Evolutionary conservation across 2,329 filamentous ascomycete species (phyloP).

Genomic region (Colletotrichum graminicola): DNA sequence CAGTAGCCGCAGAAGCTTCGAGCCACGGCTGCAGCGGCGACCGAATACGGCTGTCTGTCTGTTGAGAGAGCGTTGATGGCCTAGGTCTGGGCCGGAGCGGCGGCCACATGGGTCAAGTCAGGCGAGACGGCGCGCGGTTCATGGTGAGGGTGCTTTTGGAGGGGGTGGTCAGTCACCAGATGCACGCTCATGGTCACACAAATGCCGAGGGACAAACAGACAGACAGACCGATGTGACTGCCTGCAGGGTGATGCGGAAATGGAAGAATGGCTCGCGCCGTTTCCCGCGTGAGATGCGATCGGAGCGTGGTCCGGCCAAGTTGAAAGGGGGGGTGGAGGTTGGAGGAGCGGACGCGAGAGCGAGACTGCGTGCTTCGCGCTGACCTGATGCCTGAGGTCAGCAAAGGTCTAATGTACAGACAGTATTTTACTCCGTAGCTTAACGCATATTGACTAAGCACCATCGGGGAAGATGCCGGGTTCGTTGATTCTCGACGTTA

Average conservation of each 20-base stretch:
- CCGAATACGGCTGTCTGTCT: conserved; percentile 32
- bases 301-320: conserved; percentile 39
- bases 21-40: conserved; percentile 38
- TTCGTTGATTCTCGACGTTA: neutral
- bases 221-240: conserved; percentile 20
- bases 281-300: conserved; percentile 39
- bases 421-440: neutral
- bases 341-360: conserved; percentile 26
- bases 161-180: conserved; percentile 18
- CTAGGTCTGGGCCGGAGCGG: conserved; percentile 21
- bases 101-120: conserved; percentile 37
- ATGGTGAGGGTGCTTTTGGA: conserved; percentile 1
- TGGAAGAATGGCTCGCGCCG: conserved; percentile 30
- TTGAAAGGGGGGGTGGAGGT: conserved; percentile 20
- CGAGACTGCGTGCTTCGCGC: conserved; percentile 1
- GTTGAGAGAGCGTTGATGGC: conserved; percentile 20
- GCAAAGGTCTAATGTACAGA: neutral
- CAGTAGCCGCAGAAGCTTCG: conserved; percentile 41
- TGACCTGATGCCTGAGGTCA: neutral
- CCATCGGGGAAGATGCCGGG: conserved; percentile 3
- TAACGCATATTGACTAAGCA: neutral
- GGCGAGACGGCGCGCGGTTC: neutral
- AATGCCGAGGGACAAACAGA: conserved; percentile 17
- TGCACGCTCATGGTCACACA: conserved; percentile 6
- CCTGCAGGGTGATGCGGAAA: conserved; percentile 34